Evolutionary conservation across 2,329 filamentous ascomycete genomes (phyloP), one percentile per base, ranked within the genome.

Genomic region (Aaosphaeria arxii): DNA sequence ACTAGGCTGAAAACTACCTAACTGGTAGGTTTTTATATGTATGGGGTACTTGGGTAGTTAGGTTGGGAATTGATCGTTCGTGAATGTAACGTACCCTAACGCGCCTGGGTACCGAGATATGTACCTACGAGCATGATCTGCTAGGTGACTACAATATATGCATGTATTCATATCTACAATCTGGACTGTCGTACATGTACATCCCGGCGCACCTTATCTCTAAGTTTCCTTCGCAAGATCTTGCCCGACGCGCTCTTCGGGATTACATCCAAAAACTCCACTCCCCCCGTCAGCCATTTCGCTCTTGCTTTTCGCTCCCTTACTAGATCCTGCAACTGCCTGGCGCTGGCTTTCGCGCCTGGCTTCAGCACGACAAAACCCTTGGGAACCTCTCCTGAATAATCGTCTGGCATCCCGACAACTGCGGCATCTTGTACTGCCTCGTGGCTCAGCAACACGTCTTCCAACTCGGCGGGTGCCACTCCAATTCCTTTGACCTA

Each of bases 241-340:
- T 85, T 85, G 1, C 82, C 82, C 50, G 78, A 82, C 0, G 82
- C 79, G 40, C 77, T 82, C 71, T 85, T 85, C 1, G 82, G 82
- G 52, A 85, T 77, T 45, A 46, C 58, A 30, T 59, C 58, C 11
- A 60, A 50, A 32, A 64, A 63, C 48, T 80, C 71, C 4, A 76
- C 69, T 11, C 29, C 41, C 43, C 74, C 74, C 48, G 72, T 66
- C 3, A 77, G 51, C 57, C 71, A 71, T 61, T 77, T 78, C 50
- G 77, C 72, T 45, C 70, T 67, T 3, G 74, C 72, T 40, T 77
- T 76, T 53, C 73, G 74, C 48, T 65, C 65, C 42, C 66, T 68
- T 9, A 75, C 64, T 63, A 71, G 76, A 3, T 58, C 59, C 9
- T 74, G 63, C 43, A 77, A 69, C 13, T 76, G 70, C 44, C 66